Base-by-base conservation (phyloP, 441 rosid genomes). In the Aquilaria agallochum region DNA sequence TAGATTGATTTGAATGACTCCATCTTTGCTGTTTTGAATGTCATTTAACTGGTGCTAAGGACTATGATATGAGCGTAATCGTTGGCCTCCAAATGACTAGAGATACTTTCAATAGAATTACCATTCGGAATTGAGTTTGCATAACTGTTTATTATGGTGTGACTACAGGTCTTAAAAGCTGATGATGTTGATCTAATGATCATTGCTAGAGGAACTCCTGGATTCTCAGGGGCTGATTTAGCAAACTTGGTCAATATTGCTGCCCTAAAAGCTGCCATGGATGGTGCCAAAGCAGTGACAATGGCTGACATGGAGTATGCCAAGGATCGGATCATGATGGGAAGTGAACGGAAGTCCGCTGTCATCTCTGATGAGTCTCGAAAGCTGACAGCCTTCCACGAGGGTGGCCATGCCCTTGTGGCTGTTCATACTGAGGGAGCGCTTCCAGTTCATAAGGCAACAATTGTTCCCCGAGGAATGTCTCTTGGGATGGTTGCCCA, bases 261-360 rank as follows among this genome's bases (percentile, higher is more conserved):
- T 60, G 99, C 98, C 51, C 80, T 91, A n/a, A 92, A 92, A 72
- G 97, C 99, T 67, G 97, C 99, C 7, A 95, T 87, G 97, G 97
- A 92, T 51, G 96, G 92, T 61, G 83, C 97, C 49, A 89, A 86
- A 73, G 80, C 90, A 13, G 98, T 92, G 72, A 83, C 85, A 11
- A 89, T 92, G 98, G 79, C 74, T 60, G 96, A 95, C 73, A 77
- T 95, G 58, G 99, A 95, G 74, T 87, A 84, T 59, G 92, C 98
- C 5, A 95, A 92, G 77, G 99, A 95, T 78, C 83, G 79, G 78
- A 92, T 95, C 77, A 80, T 88, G 86, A 88, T 95, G 98, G 99
- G 98, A 64, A 95, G 96, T 49, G 99, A 95, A 69, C 76, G 99
- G 55, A 95, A 95, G 67, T 95, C 97, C 0, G 97, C 97, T 42